Evolutionary conservation across 495 filamentous ascomycete species (phyloP).

Genomic region (Penicillium canescens): DNA sequence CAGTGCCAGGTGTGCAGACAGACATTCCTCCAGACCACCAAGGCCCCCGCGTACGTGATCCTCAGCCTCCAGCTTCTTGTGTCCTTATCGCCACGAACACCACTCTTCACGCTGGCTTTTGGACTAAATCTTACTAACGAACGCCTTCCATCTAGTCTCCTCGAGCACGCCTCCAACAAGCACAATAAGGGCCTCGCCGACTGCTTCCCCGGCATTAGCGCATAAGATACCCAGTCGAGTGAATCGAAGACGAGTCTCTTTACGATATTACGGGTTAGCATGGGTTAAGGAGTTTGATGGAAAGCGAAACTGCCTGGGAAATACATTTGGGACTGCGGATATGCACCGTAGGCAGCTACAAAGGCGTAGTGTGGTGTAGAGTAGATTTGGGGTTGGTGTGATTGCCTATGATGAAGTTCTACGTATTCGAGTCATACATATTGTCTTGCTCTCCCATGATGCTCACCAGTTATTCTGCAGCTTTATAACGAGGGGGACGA

Average conservation of each 20-base stretch:
- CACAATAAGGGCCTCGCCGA: conserved; percentile 28
- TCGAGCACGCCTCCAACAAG: conserved; percentile 32
- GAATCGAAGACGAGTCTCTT: not conserved
- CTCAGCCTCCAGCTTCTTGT: not conserved
- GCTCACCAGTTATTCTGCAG: not conserved
- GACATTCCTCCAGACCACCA: conserved; percentile 32
- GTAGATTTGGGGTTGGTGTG: not conserved
- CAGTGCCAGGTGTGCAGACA: conserved; percentile 27
- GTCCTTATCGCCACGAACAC: too few relatives aligned
- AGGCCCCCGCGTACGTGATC: conserved; percentile 28
- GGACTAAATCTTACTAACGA: conserved; percentile 5
- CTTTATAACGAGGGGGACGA: too few relatives aligned
- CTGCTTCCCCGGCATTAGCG: conserved; percentile 26
- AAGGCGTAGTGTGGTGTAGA: not conserved
- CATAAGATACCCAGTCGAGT: not conserved
- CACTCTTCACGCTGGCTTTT: not conserved
- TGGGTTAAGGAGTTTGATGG: conserved; percentile 13
- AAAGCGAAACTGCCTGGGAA: conserved; percentile 2
- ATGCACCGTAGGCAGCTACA: not conserved
- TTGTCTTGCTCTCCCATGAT: conserved; percentile 1
- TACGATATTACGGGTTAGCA: conserved; percentile 16
- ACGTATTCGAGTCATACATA: conserved; percentile 1
- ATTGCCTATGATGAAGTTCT: not conserved
- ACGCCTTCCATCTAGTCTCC: conserved; percentile 15
- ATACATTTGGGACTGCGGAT: conserved; percentile 2